Conservation (phyloP, 805 yeast genomes). For the Cyberlindnera suaveolens region DNA sequence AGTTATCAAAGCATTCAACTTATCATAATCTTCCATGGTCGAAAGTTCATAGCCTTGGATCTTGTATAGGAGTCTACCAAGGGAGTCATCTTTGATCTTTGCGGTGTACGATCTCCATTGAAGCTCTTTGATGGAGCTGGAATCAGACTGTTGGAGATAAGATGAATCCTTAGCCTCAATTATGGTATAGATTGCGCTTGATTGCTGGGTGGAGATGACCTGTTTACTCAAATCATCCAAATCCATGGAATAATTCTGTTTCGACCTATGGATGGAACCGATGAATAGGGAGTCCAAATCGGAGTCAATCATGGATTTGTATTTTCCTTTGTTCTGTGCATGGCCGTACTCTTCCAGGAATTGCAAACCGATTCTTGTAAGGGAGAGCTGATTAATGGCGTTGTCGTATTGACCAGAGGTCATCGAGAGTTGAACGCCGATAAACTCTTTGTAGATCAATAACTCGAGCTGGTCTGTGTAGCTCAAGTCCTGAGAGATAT, state of each 20-base stretch:
- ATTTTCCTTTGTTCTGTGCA: conserved; percentile 27
- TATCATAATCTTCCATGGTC: conserved; percentile 45
- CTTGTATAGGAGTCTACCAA: conserved; percentile 52
- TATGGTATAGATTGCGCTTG: conserved; percentile 30
- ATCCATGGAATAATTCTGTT: conserved; percentile 34
- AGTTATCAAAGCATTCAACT: conserved; percentile 57
- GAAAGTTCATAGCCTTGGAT: conserved; percentile 29
- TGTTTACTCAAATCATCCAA: conserved; percentile 43
- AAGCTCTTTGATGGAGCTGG: conserved; percentile 38
- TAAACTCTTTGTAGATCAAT: conserved; percentile 39
- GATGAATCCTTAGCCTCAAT: conserved; percentile 30
- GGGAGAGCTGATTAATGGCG: conserved; percentile 47
- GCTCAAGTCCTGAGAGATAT: conserved; percentile 34
- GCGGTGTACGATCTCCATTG: conserved; percentile 62
- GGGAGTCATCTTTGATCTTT: conserved; percentile 57
- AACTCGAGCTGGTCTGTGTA: conserved; percentile 29
- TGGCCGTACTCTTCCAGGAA: conserved; percentile 35
- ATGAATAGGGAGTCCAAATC: conserved; percentile 62
- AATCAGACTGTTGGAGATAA: conserved; percentile 12
- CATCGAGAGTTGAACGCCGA: conserved; percentile 45
- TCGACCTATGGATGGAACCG: conserved; percentile 42
- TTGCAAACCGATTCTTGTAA: conserved; percentile 57
- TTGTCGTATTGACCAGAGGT: conserved; percentile 48
- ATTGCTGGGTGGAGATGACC: conserved; percentile 27
- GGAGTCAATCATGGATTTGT: conserved; percentile 50